A percentile compares a stretch with the other conserved stretches of the same genome.
Evolutionary conservation across 192 early-diverging fungal species (phyloP).

Genomic region (Coemansia sp.): DNA sequence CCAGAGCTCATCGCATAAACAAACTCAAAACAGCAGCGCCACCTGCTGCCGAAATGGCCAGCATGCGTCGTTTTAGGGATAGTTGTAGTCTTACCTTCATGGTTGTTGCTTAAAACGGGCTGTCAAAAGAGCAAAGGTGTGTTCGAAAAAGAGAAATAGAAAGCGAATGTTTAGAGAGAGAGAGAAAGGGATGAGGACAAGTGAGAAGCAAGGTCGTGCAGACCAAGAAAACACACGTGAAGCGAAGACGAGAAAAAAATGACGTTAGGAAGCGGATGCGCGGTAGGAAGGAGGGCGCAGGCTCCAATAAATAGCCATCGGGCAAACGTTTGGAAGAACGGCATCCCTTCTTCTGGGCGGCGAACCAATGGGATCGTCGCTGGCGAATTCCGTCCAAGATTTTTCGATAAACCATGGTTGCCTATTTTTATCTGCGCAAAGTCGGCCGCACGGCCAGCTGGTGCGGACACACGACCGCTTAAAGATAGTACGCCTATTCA

Average conservation of each 20-base stretch:
- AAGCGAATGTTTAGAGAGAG: neutral
- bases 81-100: slow-evolving; percentile 26
- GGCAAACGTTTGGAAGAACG: slow-evolving; percentile 2
- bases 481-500: neutral
- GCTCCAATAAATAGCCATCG: slow-evolving; percentile 4
- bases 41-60: neutral
- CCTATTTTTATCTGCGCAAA: too few relatives aligned
- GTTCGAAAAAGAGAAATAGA: neutral
- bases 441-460: neutral
- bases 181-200: neutral
- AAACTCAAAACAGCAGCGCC: neutral
- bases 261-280: slow-evolving; percentile 4
- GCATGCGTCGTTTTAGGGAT: neutral
- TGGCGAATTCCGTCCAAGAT: slow-evolving; percentile 5
- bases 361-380: slow-evolving; percentile 8
- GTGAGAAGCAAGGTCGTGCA: neutral
- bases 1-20: neutral
- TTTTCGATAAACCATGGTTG: too few relatives aligned
- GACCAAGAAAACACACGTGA: slow-evolving; percentile 31
- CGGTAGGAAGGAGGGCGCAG: neutral
- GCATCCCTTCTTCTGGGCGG: slow-evolving; percentile 1
- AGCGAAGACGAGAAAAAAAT: slow-evolving; percentile 2
- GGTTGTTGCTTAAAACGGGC: neutral
- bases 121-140: slow-evolving; percentile 4
- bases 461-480: neutral